Base-by-base conservation (phyloP, 768 basidiomycete species). In the Arthromyces matolae region DNA sequence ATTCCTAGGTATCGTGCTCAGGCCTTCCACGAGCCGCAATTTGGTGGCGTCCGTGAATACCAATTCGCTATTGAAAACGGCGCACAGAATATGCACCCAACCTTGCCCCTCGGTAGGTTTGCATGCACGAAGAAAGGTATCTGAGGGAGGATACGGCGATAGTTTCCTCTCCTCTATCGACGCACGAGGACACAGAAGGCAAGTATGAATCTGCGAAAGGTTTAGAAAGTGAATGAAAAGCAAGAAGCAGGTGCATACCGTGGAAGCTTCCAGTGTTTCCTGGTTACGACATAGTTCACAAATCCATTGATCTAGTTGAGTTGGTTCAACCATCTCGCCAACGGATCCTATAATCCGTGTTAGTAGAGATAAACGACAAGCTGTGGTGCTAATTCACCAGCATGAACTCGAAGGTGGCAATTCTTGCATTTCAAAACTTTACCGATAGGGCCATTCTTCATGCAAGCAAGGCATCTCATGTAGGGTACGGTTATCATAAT, bases 101-200 rank as follows among this genome's bases (percentile, higher is more conserved):
- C 87, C 85, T 64, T 91, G 86, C 8, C 91, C 90, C 70, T 96
- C 93, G 0, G 93, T 95, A 6, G 90, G 90, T 60, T 94, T 95
- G 61, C 81, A 83, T 33, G 83, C 81, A 46, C 90, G 77, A 48
- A 93, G 69, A 61, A 77, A 94, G 24, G 75, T 77, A 57, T 86
- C 80, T 4, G 79, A 57, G 4, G 79, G 69, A 32, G 80, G 77
- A 42, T 71, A 69, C 23, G 71, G 64, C 5, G 65, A 60, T 50
- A 69, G 71, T 61, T 72, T 76, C 52, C 70, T 76, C 20, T 77
- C 71, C 51, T 81, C 78, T 34, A 72, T 66, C 19, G 71, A 65
- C 38, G 70, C 63, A 16, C 80, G 77, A 7, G 93, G 90, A 64
- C 93, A 96, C 14, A 96, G 73, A 2, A 94, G 71, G 63, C 93